A percentile compares a stretch with the other conserved stretches of the same genome.
These are phyloP conservation scores for Exophiala sideris DNA, from an alignment of 2,329 filamentous ascomycete species.

Conservation along the genomic window DNA sequence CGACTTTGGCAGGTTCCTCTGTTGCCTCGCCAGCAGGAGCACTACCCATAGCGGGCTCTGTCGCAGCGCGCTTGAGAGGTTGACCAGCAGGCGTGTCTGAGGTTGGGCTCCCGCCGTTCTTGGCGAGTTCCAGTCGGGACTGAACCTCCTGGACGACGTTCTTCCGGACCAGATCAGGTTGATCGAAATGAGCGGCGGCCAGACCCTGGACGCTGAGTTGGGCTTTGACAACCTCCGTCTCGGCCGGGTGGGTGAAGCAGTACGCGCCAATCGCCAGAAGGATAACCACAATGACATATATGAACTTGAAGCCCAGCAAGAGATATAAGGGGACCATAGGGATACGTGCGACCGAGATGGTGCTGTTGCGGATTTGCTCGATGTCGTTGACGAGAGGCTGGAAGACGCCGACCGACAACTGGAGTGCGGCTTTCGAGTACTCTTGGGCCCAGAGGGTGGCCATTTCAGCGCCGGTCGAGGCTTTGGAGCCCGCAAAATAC, in stretches of 20 bases:
- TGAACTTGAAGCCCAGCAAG: constrained; percentile 2
- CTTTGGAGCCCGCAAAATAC: constrained; percentile 7
- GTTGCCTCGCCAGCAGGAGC: neutral
- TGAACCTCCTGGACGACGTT: constrained; percentile 8
- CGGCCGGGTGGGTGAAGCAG: constrained; percentile 9
- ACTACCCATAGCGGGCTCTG: neutral
- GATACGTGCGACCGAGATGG: constrained; percentile 16
- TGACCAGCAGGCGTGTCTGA: neutral
- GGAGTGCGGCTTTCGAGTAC: constrained; percentile 17
- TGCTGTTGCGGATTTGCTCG: constrained; percentile 15
- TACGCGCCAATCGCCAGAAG: constrained; percentile 8
- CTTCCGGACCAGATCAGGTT: neutral
- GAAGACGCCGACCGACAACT: constrained; percentile 14
- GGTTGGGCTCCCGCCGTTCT: neutral
- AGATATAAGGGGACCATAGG: constrained; percentile 13
- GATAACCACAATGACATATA: constrained; percentile 6
- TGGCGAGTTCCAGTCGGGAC: neutral
- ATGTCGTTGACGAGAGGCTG: constrained; percentile 6
- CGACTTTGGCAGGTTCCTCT: neutral
- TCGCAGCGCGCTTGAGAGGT: neutral
- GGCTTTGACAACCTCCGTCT: constrained; percentile 8
- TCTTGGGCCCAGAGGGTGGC: constrained; percentile 2
- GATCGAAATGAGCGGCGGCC: constrained; percentile 7
- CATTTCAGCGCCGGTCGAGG: constrained; percentile 4
- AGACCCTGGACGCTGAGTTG: constrained; percentile 8